phyloP scores from a whole-genome alignment of 2,329 filamentous ascomycete species.

The Fusarium armeniacum region DNA sequence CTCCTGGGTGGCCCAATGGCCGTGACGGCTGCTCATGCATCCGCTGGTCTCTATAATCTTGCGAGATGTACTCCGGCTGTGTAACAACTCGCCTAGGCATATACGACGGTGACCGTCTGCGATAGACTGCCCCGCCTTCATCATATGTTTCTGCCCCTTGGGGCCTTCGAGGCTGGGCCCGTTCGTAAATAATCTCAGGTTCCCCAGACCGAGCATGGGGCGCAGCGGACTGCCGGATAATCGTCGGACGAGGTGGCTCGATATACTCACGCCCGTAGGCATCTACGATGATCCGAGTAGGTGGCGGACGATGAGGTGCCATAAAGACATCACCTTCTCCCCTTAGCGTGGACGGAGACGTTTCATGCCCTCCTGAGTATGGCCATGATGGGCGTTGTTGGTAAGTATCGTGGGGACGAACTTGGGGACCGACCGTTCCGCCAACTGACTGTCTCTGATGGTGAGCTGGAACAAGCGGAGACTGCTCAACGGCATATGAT shows the following conservation, averaged over 20 bases:
- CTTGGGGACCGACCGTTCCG: conserved; percentile 54
- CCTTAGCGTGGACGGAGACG: conserved; percentile 63
- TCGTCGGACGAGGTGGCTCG: conserved; percentile 64
- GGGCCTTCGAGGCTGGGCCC: conserved; percentile 67
- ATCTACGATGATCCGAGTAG: conserved; percentile 82
- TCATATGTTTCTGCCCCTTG: conserved; percentile 62
- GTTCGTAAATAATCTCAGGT: conserved; percentile 75
- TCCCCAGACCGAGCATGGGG: conserved; percentile 63
- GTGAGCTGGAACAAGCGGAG: conserved; percentile 56
- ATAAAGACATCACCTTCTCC: conserved; percentile 66
- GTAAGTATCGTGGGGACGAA: conserved; percentile 58
- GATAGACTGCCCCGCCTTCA: conserved; percentile 66
- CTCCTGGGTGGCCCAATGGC: conserved; percentile 59
- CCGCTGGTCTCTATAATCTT: conserved; percentile 67
- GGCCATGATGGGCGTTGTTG: conserved; percentile 59
- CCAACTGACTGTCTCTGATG: conserved; percentile 48
- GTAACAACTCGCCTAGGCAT: conserved; percentile 71
- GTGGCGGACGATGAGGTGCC: conserved; percentile 65
- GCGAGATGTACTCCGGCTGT: conserved; percentile 70
- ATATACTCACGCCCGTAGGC: conserved; percentile 85
- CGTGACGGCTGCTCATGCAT: conserved; percentile 71
- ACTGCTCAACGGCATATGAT: conserved; percentile 54
- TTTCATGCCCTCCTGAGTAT: conserved; percentile 61
- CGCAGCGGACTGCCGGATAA: conserved; percentile 66
- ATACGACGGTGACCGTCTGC: conserved; percentile 65